phyloP scores from a whole-genome alignment of 2,329 filamentous ascomycete genomes.

The Pseudocercospora cruenta region DNA sequence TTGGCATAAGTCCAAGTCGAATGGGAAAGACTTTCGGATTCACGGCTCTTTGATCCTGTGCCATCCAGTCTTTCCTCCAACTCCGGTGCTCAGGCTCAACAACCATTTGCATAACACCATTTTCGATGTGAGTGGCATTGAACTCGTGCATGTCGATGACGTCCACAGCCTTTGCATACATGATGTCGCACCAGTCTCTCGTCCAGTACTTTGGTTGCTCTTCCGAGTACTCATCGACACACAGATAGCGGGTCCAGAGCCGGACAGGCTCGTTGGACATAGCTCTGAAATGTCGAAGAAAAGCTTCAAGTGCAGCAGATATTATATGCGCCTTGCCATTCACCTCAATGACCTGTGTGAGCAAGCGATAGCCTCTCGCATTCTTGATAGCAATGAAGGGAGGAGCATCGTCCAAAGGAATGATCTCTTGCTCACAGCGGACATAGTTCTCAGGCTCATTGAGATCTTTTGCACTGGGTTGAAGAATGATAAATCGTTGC shows the following conservation, averaged over 20 bases:
- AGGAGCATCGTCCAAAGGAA: conserved; percentile 4
- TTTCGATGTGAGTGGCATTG: conserved; percentile 15
- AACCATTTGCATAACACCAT: conserved; percentile 7
- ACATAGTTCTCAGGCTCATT: background rate
- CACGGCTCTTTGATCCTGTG: background rate
- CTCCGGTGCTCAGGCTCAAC: background rate
- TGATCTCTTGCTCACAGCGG: background rate
- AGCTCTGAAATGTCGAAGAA: conserved; percentile 10
- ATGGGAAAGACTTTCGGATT: conserved; percentile 12
- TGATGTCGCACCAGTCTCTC: conserved; percentile 15
- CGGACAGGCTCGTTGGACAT: background rate
- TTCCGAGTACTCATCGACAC: conserved; percentile 6
- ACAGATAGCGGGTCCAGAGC: conserved; percentile 18
- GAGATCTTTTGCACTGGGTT: background rate
- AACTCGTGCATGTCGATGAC: conserved; percentile 16
- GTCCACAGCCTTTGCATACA: conserved; percentile 18
- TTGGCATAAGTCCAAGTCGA: conserved; percentile 3
- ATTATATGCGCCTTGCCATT: conserved; percentile 8
- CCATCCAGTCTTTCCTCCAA: conserved; percentile 19
- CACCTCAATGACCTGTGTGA: conserved; percentile 11
- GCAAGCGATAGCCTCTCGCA: conserved; percentile 13
- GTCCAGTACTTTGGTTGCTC: conserved; percentile 15
- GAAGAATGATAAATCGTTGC: conserved; percentile 9
- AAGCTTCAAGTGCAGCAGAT: conserved; percentile 10
- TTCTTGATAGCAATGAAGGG: conserved; percentile 12